Evolutionary conservation across 2,329 filamentous ascomycete species (phyloP).

Genomic region (Fusarium verrucosum): DNA sequence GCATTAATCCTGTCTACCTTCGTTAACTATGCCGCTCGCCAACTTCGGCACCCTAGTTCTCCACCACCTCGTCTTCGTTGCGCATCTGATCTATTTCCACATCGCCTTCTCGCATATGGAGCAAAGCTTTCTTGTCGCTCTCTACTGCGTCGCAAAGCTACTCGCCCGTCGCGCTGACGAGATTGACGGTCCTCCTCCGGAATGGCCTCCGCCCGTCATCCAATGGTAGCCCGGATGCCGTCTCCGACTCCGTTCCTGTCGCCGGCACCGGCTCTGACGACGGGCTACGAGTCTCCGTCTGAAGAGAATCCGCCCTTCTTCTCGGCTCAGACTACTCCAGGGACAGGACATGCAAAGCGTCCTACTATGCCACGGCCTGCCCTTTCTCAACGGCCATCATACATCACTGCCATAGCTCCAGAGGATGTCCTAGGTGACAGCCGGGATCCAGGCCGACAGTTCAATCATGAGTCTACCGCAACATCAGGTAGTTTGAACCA

Average conservation of each 20-base stretch:
- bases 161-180: slow-evolving; percentile 59
- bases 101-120: slow-evolving; percentile 61
- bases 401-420: slow-evolving; percentile 26
- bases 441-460: slow-evolving; percentile 12
- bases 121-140: slow-evolving; percentile 55
- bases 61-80: slow-evolving; percentile 63
- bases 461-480: slow-evolving; percentile 24
- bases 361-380: slow-evolving; percentile 18
- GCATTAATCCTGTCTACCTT: slow-evolving; percentile 9
- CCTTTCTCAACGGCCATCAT: slow-evolving; percentile 30
- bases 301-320: slow-evolving; percentile 49
- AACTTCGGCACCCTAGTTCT: slow-evolving; percentile 63
- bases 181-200: slow-evolving; percentile 51
- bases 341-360: not conserved
- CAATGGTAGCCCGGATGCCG: slow-evolving; percentile 40
- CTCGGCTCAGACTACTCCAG: slow-evolving; percentile 19
- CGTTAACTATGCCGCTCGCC: slow-evolving; percentile 60
- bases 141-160: slow-evolving; percentile 61
- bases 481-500: slow-evolving; percentile 45
- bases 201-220: slow-evolving; percentile 49
- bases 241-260: not conserved
- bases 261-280: slow-evolving; percentile 6
- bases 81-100: slow-evolving; percentile 62
- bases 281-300: slow-evolving; percentile 52
- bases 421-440: not conserved